Base-by-base conservation (phyloP, 306 rosid genomes). In the Prunus campanulata region DNA sequence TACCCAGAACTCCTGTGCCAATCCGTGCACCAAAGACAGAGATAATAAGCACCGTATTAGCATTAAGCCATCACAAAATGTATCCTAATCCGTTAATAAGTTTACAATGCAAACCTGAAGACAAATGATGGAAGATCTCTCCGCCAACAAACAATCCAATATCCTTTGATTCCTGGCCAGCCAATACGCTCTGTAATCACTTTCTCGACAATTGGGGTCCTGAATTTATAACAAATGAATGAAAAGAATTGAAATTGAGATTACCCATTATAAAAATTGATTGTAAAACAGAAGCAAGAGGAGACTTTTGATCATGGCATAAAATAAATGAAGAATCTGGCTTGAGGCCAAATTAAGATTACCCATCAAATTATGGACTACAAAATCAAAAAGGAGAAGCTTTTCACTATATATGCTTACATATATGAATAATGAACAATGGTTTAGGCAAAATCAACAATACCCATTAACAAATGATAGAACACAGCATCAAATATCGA, bases 51-150 rank as follows among this genome's bases (percentile, higher is more conserved):
- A 60, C 30, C 75, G 54, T 44, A 64, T 59, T 42, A 66, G 70
- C 39, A 27, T 16, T 29, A 54, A 22, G 65, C 12, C 64, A 32
- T 71, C 65, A 39, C 57, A 56, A 20, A 11, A 7, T 72, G 32
- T 8, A 52, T 39, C 18, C 11, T 60, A 22, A 57, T 57, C 42
- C 54, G 68, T 12, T n/a, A 57, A 55, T 44, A 16, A 13, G 32
- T 35, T 42, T 64, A 22, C 64, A 72, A 78, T 73, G 24, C 65
- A 74, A 76, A 94, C 98, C 98, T 95, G 99, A 82, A 95, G 97
- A 86, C 99, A 95, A 63, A 95, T 95, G 79, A 95, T 92, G 73
- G 99, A 90, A 50, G 99, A 92, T 79, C 76, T 90, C 80, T 95
- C 99, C 47, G 79, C 74, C 76, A 92, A 80, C 56, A 95, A 82